Base-by-base conservation (phyloP, 75 land plant species). In the Azolla pinnata region DNA sequence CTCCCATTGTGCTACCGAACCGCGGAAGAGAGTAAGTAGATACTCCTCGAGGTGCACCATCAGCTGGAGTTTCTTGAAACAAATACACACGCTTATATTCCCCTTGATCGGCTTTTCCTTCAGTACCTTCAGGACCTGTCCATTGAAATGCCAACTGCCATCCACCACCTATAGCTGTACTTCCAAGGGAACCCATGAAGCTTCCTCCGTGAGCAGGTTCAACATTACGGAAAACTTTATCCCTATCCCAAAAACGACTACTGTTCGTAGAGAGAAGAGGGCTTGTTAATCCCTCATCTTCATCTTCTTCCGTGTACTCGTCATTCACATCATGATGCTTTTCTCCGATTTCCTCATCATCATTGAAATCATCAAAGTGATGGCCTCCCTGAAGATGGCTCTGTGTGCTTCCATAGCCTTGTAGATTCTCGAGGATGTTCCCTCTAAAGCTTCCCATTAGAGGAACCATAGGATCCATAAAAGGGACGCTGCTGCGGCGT, bases 91-190 rank as follows among this genome's bases (percentile, higher is more conserved):
- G 78, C 47, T 85, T 75, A 35, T 80, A 63, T 0, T 70, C 80
- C n/a, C 76, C 96, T 23, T 68, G 80, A 56, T 79, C 83, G 2
- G 59, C 70, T 44, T 54, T 77, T 49, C 79, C 85, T 52, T 78
- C 83, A 27, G 61, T 57, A 1, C 74, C 82, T 34, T 80, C 88
- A 56, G 47, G 55, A 46, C 80, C 88, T 30, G 73, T 33, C 88
- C 85, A 80, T 44, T 80, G 82, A 80, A 82, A 92, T 4, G 88
- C 96, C 48, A 92, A 59, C 53, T 88, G 97, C 97, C 97, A 92
- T 2, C 97, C 97, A 27, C 97, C 97, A 49, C 97, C 97, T 25
- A 92, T 89, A 10, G 79, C 90, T 44, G 69, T 70, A 49, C 81
- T 72, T 38, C 86, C 77, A 57, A 68, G 61, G n/a, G 78, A 65